These are phyloP conservation scores for Mrakia frigida DNA, from an alignment of 768 basidiomycete species.

Conservation along the genomic window DNA sequence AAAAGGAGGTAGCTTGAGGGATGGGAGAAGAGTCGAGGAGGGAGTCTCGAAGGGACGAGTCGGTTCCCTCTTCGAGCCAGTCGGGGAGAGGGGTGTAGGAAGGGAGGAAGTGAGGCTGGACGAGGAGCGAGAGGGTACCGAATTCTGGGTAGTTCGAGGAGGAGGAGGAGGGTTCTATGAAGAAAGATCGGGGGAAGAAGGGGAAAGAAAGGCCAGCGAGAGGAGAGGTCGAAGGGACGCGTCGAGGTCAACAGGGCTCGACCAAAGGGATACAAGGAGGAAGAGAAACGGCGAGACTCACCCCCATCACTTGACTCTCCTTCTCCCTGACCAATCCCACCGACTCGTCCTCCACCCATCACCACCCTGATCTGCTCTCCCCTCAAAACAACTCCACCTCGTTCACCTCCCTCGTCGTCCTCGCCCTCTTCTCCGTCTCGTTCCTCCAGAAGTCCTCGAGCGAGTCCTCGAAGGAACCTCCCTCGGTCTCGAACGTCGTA, in stretches of 20 bases:
- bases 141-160: conserved; percentile 8
- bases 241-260: too few species aligned
- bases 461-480: conserved; percentile 67
- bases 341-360: conserved; percentile 1
- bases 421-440: conserved; percentile 46
- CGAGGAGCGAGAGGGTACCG: conserved; percentile 23
- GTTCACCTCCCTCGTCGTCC: conserved; percentile 45
- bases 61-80: conserved; percentile 83
- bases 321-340: not conserved
- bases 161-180: not conserved
- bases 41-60: conserved; percentile 63
- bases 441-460: conserved; percentile 51
- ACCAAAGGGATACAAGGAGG: not conserved
- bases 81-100: conserved; percentile 62
- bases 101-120: conserved; percentile 47
- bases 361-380: conserved; percentile 23
- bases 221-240: too few species aligned
- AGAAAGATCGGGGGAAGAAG: not conserved
- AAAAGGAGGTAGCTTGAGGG: conserved; percentile 41
- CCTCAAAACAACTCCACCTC: conserved; percentile 42
- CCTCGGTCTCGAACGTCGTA: conserved; percentile 90
- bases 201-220: not conserved
- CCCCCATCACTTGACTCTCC: not conserved
- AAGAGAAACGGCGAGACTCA: not conserved
- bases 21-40: not conserved